phyloP scores from a whole-genome alignment of 1,139 yeast species.

The Scheffersomyces segobiensis region DNA sequence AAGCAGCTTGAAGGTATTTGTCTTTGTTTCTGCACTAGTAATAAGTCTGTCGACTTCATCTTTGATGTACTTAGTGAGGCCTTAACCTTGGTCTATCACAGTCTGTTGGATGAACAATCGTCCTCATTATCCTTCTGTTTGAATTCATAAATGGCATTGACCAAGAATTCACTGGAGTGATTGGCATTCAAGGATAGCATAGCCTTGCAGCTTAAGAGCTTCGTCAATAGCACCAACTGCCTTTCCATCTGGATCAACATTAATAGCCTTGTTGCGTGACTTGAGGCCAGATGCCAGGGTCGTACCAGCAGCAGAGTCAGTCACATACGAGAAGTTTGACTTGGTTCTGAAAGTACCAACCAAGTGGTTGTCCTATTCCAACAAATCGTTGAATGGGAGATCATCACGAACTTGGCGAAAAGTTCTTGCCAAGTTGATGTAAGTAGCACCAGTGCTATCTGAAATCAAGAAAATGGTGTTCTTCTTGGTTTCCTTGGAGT shows the following conservation, averaged over 20 bases:
- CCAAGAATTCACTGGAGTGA: conserved; percentile 72
- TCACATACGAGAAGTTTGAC: conserved; percentile 67
- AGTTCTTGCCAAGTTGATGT: conserved; percentile 71
- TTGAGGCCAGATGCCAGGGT: conserved; percentile 82
- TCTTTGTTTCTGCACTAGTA: conserved; percentile 10
- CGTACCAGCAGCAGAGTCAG: conserved; percentile 94
- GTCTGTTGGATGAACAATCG: conserved; percentile 48
- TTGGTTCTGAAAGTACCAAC: conserved; percentile 80
- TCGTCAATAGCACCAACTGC: conserved; percentile 86
- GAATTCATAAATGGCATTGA: conserved; percentile 28
- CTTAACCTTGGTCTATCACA: conserved; percentile 58
- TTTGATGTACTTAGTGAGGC: conserved; percentile 53
- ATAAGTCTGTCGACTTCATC: conserved; percentile 45
- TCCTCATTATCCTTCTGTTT: conserved; percentile 25
- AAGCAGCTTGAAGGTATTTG: conserved; percentile 33
- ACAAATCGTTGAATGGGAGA: conserved; percentile 50
- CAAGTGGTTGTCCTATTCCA: conserved; percentile 63
- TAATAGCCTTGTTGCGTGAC: conserved; percentile 83
- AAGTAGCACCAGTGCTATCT: conserved; percentile 92
- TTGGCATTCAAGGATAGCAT: conserved; percentile 59
- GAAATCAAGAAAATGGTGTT: conserved; percentile 85
- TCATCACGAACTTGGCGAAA: conserved; percentile 60
- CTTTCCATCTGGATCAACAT: conserved; percentile 56
- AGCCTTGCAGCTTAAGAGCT: conserved; percentile 77
- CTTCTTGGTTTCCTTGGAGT: conserved; percentile 25